phyloP scores from a whole-genome alignment of 768 basidiomycete genomes.

The Psilocybe subaeruginosa region DNA sequence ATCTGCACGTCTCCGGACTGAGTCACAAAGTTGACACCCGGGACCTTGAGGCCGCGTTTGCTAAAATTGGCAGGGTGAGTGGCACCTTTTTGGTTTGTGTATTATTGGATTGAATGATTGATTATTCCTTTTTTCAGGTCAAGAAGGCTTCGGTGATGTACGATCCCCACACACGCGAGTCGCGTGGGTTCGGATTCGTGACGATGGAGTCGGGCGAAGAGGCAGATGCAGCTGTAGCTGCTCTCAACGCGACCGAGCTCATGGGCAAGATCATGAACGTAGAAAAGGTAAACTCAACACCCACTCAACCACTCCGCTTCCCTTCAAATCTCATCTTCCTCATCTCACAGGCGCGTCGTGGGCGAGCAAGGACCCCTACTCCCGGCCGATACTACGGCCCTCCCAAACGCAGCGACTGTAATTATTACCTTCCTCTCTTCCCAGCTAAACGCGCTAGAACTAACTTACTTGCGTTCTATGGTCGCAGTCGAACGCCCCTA shows the following conservation, averaged over 20 bases:
- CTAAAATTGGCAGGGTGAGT: slow-evolving; percentile 69
- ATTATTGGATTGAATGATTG: not conserved
- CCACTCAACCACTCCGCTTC: too few species aligned
- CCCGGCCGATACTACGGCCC: slow-evolving; percentile 95
- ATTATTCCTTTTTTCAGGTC: slow-evolving; percentile 46
- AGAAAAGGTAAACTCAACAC: slow-evolving; percentile 64
- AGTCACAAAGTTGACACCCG: slow-evolving; percentile 70
- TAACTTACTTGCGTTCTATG: slow-evolving; percentile 11
- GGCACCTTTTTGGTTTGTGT: slow-evolving; percentile 1
- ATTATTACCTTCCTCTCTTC: slow-evolving; percentile 23
- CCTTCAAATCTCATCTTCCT: not conserved
- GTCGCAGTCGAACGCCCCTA: slow-evolving; percentile 79
- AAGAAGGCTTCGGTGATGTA: slow-evolving; percentile 75
- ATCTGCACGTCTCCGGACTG: slow-evolving; percentile 63
- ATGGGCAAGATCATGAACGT: slow-evolving; percentile 88
- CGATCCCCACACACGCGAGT: slow-evolving; percentile 71
- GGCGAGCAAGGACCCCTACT: slow-evolving; percentile 89
- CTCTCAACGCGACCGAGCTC: slow-evolving; percentile 80
- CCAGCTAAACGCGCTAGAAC: not conserved
- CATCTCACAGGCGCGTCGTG: slow-evolving; percentile 74
- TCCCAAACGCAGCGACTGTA: slow-evolving; percentile 77
- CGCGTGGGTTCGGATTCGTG: slow-evolving; percentile 83
- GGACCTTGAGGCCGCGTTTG: slow-evolving; percentile 87
- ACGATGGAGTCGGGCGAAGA: slow-evolving; percentile 73
- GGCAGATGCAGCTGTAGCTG: slow-evolving; percentile 88